Base-by-base conservation (phyloP, 1,284 basidiomycete species). In the Ustilago nuda region DNA sequence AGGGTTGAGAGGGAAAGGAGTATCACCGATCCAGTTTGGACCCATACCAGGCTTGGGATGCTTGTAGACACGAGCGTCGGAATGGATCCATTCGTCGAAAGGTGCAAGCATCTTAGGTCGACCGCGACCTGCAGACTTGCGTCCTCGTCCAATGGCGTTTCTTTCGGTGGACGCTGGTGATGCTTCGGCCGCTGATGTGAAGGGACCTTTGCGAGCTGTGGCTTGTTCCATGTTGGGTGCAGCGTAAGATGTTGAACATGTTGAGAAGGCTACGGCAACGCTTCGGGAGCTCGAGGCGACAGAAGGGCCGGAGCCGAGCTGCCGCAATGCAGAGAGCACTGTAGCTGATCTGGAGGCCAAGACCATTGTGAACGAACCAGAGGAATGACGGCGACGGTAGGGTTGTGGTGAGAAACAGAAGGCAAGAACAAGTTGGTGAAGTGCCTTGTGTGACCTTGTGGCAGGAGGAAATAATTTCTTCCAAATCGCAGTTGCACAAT, bases 1-100 rank as follows among this genome's bases (percentile, higher is more conserved):
- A 11, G 84, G 83, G 55, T 85, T 85, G 66, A 84, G 74, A 0
- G 84, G 84, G 59, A 85, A 85, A 15, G 84, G 84, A 2, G 81
- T 84, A 17, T 72, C 66, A n/a, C 74, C 81, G 60, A 84, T 78
- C 82, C 82, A 84, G 69, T 82, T 80, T 52, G 82, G 82, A 7
- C 82, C 82, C 52, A 67, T 71, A 2, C 80, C 77, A 0, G 81
- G 77, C 54, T 76, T 70, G 17, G 81, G 79, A 55, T 77, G 65
- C 56, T 81, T 81, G 71, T 70, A 84, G 8, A 66, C 78, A 12
- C 71, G 62, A 9, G 72, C 82, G 23, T 78, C 80, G 36, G 70
- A 66, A 23, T 57, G 63, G 30, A 84, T 76, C 82, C 82, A 84
- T 59, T 82, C 68, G 15, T 72, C 69, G 48, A 75, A 84, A 11